Conservation (phyloP, 148 eudicot species). For the Cornus florida region DNA sequence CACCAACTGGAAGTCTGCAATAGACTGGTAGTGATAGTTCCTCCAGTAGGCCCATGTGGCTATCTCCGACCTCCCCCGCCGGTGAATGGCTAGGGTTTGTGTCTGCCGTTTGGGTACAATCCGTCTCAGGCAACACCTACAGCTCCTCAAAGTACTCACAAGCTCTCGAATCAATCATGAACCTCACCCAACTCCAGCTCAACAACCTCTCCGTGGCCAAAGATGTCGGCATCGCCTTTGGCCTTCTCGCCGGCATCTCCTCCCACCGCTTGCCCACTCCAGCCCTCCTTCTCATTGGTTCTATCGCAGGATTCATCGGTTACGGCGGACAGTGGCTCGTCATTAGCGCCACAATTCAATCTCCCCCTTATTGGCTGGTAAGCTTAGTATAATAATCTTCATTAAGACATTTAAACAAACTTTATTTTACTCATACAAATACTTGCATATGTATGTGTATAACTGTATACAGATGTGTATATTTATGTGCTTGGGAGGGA, state of each 20-base stretch:
- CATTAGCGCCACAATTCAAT: slow-evolving; percentile 41
- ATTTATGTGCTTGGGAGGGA: slow-evolving; percentile 71
- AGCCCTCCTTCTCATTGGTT: slow-evolving; percentile 57
- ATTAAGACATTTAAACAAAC: too few species aligned
- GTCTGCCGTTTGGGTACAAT: slow-evolving; percentile 73
- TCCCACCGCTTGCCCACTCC: slow-evolving; percentile 56
- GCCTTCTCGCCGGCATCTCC: slow-evolving; percentile 60
- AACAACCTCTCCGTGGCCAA: slow-evolving; percentile 71
- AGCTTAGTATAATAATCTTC: not conserved
- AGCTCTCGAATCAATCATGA: slow-evolving; percentile 57
- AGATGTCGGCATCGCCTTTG: slow-evolving; percentile 71
- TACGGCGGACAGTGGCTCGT: slow-evolving; percentile 82
- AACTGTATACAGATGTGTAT: slow-evolving; percentile 57
- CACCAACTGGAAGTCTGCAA: too few species aligned
- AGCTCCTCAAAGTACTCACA: slow-evolving; percentile 72
- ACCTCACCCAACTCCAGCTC: slow-evolving; percentile 50
- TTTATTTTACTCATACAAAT: slow-evolving; percentile 20
- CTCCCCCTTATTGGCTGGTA: slow-evolving; percentile 77
- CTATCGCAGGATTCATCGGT: slow-evolving; percentile 54
- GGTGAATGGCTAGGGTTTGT: slow-evolving; percentile 75
- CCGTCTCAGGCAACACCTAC: slow-evolving; percentile 76
- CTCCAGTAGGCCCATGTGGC: too few species aligned
- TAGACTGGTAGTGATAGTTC: too few species aligned
- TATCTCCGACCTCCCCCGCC: not conserved
- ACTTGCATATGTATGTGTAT: too few species aligned